phyloP scores from a whole-genome alignment of 306 rosid genomes.

The Astragalus membranaceus region DNA sequence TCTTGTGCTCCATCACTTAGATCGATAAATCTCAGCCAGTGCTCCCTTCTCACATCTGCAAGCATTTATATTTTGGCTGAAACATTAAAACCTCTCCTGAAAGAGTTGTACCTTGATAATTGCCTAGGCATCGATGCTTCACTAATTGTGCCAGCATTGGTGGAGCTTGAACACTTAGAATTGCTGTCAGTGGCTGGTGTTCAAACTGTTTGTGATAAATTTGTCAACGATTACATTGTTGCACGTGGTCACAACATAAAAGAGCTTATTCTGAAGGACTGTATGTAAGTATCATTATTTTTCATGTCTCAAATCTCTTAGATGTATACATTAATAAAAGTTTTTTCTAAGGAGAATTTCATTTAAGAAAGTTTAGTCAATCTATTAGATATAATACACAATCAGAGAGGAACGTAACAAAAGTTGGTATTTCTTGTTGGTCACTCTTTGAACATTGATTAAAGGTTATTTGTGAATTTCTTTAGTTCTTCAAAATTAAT shows the following conservation, averaged over 20 bases:
- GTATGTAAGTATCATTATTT: constrained; percentile 48
- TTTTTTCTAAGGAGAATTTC: not conserved
- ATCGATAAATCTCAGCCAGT: constrained; percentile 80
- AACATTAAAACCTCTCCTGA: constrained; percentile 52
- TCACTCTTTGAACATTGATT: not conserved
- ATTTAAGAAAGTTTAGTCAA: not conserved
- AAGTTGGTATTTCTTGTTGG: not conserved
- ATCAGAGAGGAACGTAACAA: not conserved
- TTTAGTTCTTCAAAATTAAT: not conserved
- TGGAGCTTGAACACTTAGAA: constrained; percentile 63
- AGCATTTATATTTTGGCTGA: constrained; percentile 54
- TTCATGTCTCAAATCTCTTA: constrained; percentile 7
- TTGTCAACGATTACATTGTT: constrained; percentile 45
- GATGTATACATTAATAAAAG: not conserved
- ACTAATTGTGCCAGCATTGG: constrained; percentile 49
- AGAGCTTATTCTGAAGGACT: constrained; percentile 66
- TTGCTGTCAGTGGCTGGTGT: constrained; percentile 69
- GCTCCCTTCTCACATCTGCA: constrained; percentile 74
- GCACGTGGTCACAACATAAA: constrained; percentile 59
- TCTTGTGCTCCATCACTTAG: constrained; percentile 66
- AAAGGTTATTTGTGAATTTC: not conserved
- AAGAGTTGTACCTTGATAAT: constrained; percentile 71
- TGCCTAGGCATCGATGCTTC: constrained; percentile 56
- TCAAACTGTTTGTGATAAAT: constrained; percentile 48
- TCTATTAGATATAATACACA: too few species aligned